These are phyloP conservation scores for Yarrowia sp. DNA, from an alignment of 805 yeast genomes.

Conservation along the genomic window DNA sequence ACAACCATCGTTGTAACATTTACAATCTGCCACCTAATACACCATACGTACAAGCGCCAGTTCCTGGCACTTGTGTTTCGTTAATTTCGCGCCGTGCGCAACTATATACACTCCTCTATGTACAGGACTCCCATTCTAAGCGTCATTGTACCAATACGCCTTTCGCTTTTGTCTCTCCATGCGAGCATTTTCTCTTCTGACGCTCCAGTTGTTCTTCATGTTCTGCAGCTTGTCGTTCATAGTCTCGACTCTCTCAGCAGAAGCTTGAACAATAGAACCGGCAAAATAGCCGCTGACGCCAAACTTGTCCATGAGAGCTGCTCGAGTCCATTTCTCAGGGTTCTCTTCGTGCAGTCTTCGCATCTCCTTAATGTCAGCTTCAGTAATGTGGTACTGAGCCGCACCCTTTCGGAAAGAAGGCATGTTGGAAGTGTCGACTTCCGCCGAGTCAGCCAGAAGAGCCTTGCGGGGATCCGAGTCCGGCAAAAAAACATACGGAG, in stretches of 20 bases:
- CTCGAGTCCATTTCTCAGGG: conserved; percentile 62
- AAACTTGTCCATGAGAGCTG: conserved; percentile 58
- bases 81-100: no score
- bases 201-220: conserved; percentile 51
- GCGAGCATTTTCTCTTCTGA: conserved; percentile 48
- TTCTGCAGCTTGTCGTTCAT: conserved; percentile 47
- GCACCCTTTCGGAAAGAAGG: conserved; percentile 42
- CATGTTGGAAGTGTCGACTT: conserved; percentile 28
- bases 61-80: no score
- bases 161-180: conserved; percentile 57
- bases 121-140: conserved; percentile 33
- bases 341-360: conserved; percentile 51
- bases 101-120: not conserved
- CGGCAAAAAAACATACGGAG: conserved; percentile 72
- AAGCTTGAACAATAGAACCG: conserved; percentile 47
- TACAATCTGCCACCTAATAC: no score
- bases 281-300: conserved; percentile 52
- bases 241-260: conserved; percentile 41
- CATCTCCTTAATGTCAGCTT: conserved; percentile 57
- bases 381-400: conserved; percentile 54
- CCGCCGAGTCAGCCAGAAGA: conserved; percentile 29
- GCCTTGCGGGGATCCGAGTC: conserved; percentile 50
- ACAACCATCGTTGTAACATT: no score
- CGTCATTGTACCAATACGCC: conserved; percentile 61
- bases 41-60: no score